Conservation (phyloP, 2,329 filamentous ascomycete genomes). For the Zalaria obscura region DNA sequence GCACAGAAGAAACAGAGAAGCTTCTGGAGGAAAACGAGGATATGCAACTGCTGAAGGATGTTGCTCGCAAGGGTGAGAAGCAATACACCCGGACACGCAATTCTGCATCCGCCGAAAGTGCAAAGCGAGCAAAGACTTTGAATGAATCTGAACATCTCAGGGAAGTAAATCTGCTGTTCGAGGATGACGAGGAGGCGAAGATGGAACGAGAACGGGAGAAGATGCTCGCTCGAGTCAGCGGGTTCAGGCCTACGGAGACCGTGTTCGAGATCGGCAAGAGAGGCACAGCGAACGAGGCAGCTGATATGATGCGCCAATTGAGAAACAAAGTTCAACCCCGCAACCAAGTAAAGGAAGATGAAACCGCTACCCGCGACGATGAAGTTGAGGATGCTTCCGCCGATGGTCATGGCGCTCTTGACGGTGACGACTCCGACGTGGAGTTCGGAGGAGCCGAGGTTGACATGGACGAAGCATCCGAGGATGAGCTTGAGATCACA, state of each 20-base stretch:
- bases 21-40: constrained; percentile 63
- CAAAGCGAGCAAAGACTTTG: constrained; percentile 70
- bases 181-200: constrained; percentile 43
- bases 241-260: constrained; percentile 80
- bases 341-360: constrained; percentile 7
- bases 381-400: constrained; percentile 21
- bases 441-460: constrained; percentile 17
- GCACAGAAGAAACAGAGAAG: constrained; percentile 73
- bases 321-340: constrained; percentile 47
- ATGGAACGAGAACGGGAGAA: constrained; percentile 60
- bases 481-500: constrained; percentile 41
- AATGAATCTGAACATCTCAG: constrained; percentile 56
- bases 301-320: constrained; percentile 61
- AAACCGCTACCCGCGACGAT: constrained; percentile 13
- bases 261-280: constrained; percentile 87
- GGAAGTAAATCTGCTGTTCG: constrained; percentile 67
- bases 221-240: constrained; percentile 79
- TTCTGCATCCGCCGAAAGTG: constrained; percentile 78
- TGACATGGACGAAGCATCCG: constrained; percentile 28
- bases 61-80: constrained; percentile 80
- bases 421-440: constrained; percentile 25
- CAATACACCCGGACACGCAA: constrained; percentile 84
- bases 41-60: constrained; percentile 52
- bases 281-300: constrained; percentile 52
- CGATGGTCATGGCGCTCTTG: constrained; percentile 21